These are phyloP conservation scores for Exophiala bonariae DNA, from an alignment of 2,329 filamentous ascomycete species.

Conservation along the genomic window DNA sequence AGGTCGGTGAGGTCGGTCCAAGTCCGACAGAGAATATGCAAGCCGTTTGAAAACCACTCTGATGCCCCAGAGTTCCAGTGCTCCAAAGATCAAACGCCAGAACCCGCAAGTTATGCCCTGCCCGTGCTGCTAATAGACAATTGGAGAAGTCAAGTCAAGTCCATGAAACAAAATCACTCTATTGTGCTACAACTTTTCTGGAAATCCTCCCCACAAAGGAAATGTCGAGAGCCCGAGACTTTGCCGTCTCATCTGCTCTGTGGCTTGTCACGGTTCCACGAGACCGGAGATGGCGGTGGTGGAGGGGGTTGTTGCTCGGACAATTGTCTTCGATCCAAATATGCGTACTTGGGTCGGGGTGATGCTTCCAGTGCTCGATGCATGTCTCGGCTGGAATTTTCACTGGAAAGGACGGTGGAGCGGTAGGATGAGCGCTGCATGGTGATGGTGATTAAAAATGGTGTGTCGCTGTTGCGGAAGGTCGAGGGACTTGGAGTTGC, in stretches of 20 bases:
- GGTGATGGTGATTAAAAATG: slow-evolving; percentile 9
- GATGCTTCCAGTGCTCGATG: slow-evolving; percentile 40
- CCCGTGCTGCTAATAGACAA: no score
- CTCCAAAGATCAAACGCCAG: no score
- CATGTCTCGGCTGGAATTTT: slow-evolving; percentile 39
- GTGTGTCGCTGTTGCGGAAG: slow-evolving; percentile 1
- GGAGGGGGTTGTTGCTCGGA: slow-evolving; percentile 24
- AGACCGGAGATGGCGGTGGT: slow-evolving; percentile 25
- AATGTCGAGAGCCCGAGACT: background rate
- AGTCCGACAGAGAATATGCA: no score
- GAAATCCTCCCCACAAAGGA: slow-evolving; percentile 1
- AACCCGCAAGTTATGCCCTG: slow-evolving; percentile 7
- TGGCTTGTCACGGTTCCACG: slow-evolving; percentile 24
- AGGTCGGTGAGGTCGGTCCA: no score
- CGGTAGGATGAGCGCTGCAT: slow-evolving; percentile 27
- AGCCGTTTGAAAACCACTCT: no score
- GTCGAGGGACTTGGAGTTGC: no score
- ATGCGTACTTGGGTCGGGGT: slow-evolving; percentile 34
- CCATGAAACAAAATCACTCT: slow-evolving; percentile 1
- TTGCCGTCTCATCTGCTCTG: slow-evolving; percentile 6
- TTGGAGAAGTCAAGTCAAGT: background rate
- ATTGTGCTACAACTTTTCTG: slow-evolving; percentile 3
- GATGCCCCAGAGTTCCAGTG: no score
- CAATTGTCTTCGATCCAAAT: slow-evolving; percentile 25
- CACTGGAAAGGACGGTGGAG: slow-evolving; percentile 26